Conservation (phyloP, 2,329 filamentous ascomycete species). For the Keithomyces neogunnii region DNA sequence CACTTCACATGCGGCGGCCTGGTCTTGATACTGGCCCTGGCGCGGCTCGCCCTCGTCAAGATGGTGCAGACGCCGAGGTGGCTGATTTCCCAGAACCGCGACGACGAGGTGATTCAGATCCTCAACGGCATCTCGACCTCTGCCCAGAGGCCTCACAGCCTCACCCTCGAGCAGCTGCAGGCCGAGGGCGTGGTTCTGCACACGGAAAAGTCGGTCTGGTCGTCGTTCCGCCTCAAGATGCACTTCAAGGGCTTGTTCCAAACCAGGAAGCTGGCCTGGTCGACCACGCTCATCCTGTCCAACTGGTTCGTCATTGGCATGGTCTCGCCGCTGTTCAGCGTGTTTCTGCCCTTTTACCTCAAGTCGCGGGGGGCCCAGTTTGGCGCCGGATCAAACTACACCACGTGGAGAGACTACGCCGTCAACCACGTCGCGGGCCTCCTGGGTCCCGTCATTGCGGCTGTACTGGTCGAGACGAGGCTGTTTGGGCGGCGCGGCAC, state of each 20-base stretch:
- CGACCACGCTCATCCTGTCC: conserved; percentile 4
- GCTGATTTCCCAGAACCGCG: conserved; percentile 8
- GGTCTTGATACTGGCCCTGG: conserved; percentile 6
- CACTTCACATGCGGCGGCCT: conserved; percentile 7
- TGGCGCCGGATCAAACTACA: conserved; percentile 6
- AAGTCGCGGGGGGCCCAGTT: conserved; percentile 4
- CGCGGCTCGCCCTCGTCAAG: conserved; percentile 4
- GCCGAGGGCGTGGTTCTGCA: conserved; percentile 8
- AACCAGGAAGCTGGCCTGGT: conserved; percentile 6
- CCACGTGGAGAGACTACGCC: conserved; percentile 10
- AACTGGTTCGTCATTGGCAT: conserved; percentile 11
- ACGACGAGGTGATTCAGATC: conserved; percentile 8
- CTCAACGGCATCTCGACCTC: conserved; percentile 7
- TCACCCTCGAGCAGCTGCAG: conserved; percentile 6
- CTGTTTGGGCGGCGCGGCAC: conserved; percentile 7
- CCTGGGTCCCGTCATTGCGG: conserved; percentile 5
- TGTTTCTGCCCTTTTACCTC: conserved; percentile 7
- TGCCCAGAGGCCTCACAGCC: not conserved
- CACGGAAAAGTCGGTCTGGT: conserved; percentile 9
- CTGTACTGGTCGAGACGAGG: conserved; percentile 4
- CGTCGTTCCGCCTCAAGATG: conserved; percentile 5
- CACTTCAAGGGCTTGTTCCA: conserved; percentile 10
- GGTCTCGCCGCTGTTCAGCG: conserved; percentile 7
- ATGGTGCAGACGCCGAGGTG: conserved; percentile 9
- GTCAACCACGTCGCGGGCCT: conserved; percentile 8